Conservation (phyloP, 805 yeast species). For the Hanseniaspora guilliermondii region DNA sequence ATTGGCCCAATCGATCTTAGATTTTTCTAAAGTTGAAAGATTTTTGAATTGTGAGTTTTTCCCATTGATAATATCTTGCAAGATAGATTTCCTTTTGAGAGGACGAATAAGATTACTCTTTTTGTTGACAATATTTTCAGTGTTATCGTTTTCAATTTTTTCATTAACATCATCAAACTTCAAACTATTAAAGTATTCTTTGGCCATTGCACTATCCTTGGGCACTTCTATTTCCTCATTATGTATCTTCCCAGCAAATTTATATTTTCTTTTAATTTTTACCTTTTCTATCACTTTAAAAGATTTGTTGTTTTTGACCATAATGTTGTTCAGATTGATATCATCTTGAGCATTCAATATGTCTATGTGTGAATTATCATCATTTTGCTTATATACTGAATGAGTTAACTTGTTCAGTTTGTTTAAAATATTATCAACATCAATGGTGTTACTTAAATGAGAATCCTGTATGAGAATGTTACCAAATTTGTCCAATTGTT, state of each 20-base stretch:
- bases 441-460: slow-evolving; percentile 16
- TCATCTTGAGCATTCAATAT: not conserved
- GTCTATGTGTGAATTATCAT: slow-evolving; percentile 16
- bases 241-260: slow-evolving; percentile 77
- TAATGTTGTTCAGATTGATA: not conserved
- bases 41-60: slow-evolving; percentile 50
- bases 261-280: slow-evolving; percentile 62
- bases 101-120: slow-evolving; percentile 38
- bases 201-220: slow-evolving; percentile 71
- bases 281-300: slow-evolving; percentile 35
- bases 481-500: slow-evolving; percentile 29
- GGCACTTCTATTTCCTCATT: slow-evolving; percentile 71
- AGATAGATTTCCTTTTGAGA: slow-evolving; percentile 58
- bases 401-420: slow-evolving; percentile 2
- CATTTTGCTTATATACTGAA: not conserved
- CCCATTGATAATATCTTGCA: slow-evolving; percentile 62
- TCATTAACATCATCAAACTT: slow-evolving; percentile 25
- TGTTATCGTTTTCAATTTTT: slow-evolving; percentile 11
- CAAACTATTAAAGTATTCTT: slow-evolving; percentile 56
- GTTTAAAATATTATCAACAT: slow-evolving; percentile 11
- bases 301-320: not conserved
- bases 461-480: slow-evolving; percentile 15
- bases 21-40: slow-evolving; percentile 82
- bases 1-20: slow-evolving; percentile 87
- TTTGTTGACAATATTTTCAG: slow-evolving; percentile 18